Percentiles rank a stretch among this genome's conserved stretches.
These are phyloP conservation scores for Leishmania arabica DNA, from an alignment of 208 protist species.

Conservation along the genomic window DNA sequence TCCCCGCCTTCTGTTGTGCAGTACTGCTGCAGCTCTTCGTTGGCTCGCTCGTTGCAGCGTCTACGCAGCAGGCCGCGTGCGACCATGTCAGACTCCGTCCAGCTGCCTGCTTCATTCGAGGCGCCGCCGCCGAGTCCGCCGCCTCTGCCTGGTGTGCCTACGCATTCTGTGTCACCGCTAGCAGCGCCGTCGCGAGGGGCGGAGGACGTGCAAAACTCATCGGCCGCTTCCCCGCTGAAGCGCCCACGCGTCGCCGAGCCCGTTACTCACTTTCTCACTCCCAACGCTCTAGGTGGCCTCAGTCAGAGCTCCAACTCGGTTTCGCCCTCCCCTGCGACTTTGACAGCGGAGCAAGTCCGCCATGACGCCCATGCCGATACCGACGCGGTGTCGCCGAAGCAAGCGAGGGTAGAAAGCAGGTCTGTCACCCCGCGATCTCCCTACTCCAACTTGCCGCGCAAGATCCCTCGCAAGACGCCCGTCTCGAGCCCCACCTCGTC, in stretches of 20 bases:
- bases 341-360: neutral
- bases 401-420: conserved; percentile 11
- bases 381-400: conserved; percentile 16
- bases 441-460: conserved; percentile 23
- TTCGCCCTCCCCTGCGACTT: neutral
- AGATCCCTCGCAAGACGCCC: conserved; percentile 42
- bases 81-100: neutral
- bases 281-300: conserved; percentile 1
- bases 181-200: neutral
- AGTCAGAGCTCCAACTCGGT: neutral
- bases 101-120: neutral
- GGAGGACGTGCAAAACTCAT: neutral
- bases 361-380: neutral
- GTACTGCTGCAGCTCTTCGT: neutral
- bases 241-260: conserved; percentile 35
- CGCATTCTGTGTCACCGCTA: neutral
- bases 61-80: neutral
- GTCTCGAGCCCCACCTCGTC: conserved; percentile 31
- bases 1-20: neutral
- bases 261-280: conserved; percentile 27
- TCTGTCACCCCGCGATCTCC: conserved; percentile 28
- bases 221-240: conserved; percentile 20
- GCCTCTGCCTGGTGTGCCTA: neutral
- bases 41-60: neutral
- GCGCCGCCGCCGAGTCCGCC: neutral